Base-by-base conservation (phyloP, 2,329 filamentous ascomycete genomes). In the Sporothrix mexicana region DNA sequence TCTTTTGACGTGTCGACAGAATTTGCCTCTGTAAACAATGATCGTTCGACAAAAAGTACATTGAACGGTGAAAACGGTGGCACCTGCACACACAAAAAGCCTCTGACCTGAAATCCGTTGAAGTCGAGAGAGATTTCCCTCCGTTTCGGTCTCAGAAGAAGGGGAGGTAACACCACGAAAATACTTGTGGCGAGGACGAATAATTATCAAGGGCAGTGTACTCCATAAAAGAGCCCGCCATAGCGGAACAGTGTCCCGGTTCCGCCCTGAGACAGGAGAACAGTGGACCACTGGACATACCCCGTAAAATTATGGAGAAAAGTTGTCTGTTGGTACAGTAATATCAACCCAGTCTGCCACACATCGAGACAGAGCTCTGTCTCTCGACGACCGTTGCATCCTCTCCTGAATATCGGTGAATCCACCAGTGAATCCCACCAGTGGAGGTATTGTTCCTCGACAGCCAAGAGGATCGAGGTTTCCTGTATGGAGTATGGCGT, bases 171-270 rank as follows among this genome's bases (percentile, higher is more conserved):
- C n/a, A n/a, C n/a, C n/a, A n/a, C n/a, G n/a, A n/a, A n/a, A n/a
- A n/a, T n/a, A n/a, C n/a, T n/a, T n/a, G n/a, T n/a, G n/a, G n/a
- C n/a, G n/a, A n/a, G n/a, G n/a, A n/a, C n/a, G n/a, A n/a, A n/a
- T n/a, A n/a, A n/a, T n/a, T n/a, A n/a, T n/a, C n/a, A n/a, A n/a
- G n/a, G n/a, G n/a, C n/a, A n/a, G n/a, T n/a, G n/a, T n/a, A n/a
- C 30, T 30, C 20, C 25, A 36, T 15, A 59, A 67, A 49, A 30
- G 45, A 49, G 64, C 64, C 51, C 36, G 53, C 68, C 68, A 59
- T 43, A 12, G 53, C 53, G 68, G 68, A 70, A 61, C 68, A 47
- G 36, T 15, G 41, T 61, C 68, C 68, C 68, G 68, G 53, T 36
- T 70, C 68, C 68, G 51, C 30, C 10, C 68, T 36, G 66, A 53